Conservation (phyloP, 1,284 basidiomycete genomes). For the Melampsora larici-populina region DNA sequence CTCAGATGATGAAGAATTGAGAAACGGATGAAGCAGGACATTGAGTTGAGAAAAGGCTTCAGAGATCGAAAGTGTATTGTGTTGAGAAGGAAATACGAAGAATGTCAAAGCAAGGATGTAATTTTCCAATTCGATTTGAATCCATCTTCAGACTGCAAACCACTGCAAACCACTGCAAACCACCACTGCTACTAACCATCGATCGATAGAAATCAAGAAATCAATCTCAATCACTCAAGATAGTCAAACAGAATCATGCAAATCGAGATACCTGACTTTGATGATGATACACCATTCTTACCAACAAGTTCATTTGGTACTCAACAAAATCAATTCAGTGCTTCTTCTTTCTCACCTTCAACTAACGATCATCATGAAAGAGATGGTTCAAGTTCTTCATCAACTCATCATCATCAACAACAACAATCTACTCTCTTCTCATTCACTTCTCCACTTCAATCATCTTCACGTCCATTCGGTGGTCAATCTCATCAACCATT, state of each 20-base stretch:
- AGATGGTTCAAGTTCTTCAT: slow-evolving; percentile 19
- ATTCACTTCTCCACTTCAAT: slow-evolving; percentile 20
- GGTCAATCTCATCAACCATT: slow-evolving; percentile 14
- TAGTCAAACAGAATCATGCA: slow-evolving; percentile 17
- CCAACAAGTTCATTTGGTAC: background rate
- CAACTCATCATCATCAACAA: background rate
- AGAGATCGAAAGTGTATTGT: no score
- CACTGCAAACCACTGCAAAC: no score
- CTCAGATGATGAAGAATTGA: no score
- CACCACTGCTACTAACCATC: no score
- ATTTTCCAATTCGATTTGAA: no score
- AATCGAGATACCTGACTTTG: slow-evolving; percentile 42
- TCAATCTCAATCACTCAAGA: no score
- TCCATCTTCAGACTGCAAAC: no score
- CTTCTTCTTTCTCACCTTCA: slow-evolving; percentile 1
- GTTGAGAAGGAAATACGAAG: no score
- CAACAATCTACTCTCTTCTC: slow-evolving; percentile 4
- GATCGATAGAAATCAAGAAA: no score
- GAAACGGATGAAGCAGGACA: no score
- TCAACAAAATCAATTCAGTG: background rate
- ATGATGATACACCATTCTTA: slow-evolving; percentile 23
- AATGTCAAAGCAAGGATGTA: no score
- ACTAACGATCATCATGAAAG: background rate
- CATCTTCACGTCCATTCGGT: slow-evolving; percentile 38
- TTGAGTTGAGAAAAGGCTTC: no score